These are phyloP conservation scores for Alternaria arbusti DNA, from an alignment of 2,329 filamentous ascomycete species.

Conservation along the genomic window DNA sequence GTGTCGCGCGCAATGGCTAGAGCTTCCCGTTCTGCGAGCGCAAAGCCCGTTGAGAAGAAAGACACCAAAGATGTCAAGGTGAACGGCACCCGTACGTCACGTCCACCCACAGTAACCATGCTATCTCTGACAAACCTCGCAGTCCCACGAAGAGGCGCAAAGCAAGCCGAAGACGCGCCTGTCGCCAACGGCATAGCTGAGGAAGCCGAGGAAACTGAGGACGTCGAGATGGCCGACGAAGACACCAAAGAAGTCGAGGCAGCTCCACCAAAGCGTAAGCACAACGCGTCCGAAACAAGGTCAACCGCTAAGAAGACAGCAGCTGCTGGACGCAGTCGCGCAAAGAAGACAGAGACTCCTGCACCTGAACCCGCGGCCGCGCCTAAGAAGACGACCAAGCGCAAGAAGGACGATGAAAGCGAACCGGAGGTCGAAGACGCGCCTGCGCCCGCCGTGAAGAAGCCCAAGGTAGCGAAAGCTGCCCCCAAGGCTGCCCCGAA, in stretches of 20 bases:
- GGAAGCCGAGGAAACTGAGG: constrained; percentile 9
- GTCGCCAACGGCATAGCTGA: constrained; percentile 17
- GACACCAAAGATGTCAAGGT: constrained; percentile 33
- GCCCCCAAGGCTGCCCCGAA: constrained; percentile 20
- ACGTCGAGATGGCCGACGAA: constrained; percentile 5
- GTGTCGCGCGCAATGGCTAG: constrained; percentile 37
- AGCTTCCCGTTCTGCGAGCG: constrained; percentile 38
- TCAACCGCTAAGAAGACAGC: constrained; percentile 14
- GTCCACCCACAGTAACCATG: constrained; percentile 12
- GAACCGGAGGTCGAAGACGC: constrained; percentile 26
- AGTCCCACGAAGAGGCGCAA: constrained; percentile 33
- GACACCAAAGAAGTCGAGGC: constrained; percentile 7
- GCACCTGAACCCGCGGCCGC: constrained; percentile 21
- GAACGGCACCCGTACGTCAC: constrained; percentile 43
- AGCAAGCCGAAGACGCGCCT: constrained; percentile 28
- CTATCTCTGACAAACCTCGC: constrained; percentile 20
- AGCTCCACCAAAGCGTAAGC: constrained; percentile 20
- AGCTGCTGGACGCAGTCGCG: constrained; percentile 31
- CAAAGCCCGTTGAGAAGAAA: constrained; percentile 34
- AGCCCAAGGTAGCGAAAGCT: constrained; percentile 30
- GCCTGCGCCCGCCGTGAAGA: constrained; percentile 31
- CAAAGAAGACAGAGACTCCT: constrained; percentile 35
- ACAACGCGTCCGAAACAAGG: constrained; percentile 13
- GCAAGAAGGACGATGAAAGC: constrained; percentile 40
- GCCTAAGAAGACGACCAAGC: constrained; percentile 32